Base-by-base conservation (phyloP, 2,329 filamentous ascomycete species). In the Knufia petricola region DNA sequence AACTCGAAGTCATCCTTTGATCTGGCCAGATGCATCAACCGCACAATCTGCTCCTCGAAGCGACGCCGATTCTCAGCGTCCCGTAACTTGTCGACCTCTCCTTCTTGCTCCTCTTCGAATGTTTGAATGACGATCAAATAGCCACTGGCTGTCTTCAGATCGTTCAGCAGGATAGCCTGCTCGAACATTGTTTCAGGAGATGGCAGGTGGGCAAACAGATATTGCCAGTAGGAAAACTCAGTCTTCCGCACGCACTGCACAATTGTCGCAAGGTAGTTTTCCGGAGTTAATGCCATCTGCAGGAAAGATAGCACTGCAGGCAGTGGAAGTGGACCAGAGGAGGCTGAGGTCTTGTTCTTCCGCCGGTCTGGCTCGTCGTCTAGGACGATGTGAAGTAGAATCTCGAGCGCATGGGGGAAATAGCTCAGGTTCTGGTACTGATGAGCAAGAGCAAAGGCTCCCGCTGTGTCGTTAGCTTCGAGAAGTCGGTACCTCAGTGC, bases 181-280 rank as follows among this genome's bases (percentile, higher is more conserved):
- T 98, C 90, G 59, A 98, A 98, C 0, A 98, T 76, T 57, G 92
- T 85, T 59, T 88, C 84, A 3, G 90, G 87, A 1, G 90, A 87
- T 1, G 92, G 92, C 1, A 98, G 74, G 60, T 95, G 88, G 3
- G 82, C 81, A 64, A 98, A 98, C 1, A 98, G 74, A 0, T 92
- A 95, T 51, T 85, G 82, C 92, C 92, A 98, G 49, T 87, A 94
- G 32, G 90, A 81, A 6, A 95, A 81, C 63, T 98, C 92, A 0
- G 92, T 98, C 67, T 98, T 98, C 48, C 92, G 84, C 1, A 92
- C 95, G 67, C 92, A 98, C 67, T 94, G 92, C 17, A 98, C 84
- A 20, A 98, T 83, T 50, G 96, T 92, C 60, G 96, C 90, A 13
- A 96, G 80, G 61, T 95, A 98, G 50, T 87, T 61, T 9, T 63